Conservation (phyloP, 2,329 filamentous ascomycete genomes). For the Colletotrichum graminicola region DNA sequence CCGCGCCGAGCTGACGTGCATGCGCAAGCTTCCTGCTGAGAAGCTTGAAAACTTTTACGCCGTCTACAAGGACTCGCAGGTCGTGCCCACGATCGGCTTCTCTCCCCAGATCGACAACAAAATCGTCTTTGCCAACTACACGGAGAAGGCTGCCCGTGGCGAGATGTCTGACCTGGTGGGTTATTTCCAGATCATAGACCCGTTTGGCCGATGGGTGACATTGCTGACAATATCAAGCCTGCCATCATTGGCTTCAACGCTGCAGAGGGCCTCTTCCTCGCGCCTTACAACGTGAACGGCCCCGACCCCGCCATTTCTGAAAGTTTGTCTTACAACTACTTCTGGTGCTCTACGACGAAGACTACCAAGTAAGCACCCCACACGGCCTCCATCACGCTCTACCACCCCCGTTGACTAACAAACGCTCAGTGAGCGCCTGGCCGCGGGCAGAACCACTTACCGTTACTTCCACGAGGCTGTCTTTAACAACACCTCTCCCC, state of each 20-base stretch:
- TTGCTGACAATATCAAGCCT: constrained; percentile 12
- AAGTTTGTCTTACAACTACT: constrained; percentile 31
- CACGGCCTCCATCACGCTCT: accelerated
- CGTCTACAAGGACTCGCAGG: constrained; percentile 45
- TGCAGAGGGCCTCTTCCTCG: constrained; percentile 36
- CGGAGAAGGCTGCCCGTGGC: constrained; percentile 43
- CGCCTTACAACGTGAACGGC: constrained; percentile 32
- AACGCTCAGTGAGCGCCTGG: constrained; percentile 20
- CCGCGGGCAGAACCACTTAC: constrained; percentile 43
- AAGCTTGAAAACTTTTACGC: constrained; percentile 51
- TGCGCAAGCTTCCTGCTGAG: constrained; percentile 51
- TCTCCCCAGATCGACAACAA: constrained; percentile 49
- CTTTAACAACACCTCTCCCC: constrained; percentile 48
- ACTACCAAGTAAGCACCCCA: constrained; percentile 31
- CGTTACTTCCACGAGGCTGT: constrained; percentile 48
- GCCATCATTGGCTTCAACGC: constrained; percentile 38
- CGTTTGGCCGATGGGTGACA: neutral
- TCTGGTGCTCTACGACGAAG: constrained; percentile 38
- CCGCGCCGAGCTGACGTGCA: constrained; percentile 52
- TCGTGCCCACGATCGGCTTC: constrained; percentile 48
- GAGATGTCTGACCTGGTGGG: constrained; percentile 33
- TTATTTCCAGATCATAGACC: accelerated
- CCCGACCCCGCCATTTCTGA: constrained; percentile 26
- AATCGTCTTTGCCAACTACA: constrained; percentile 52
- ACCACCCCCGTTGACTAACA: neutral